Base-by-base conservation (phyloP, 305 asterid species). In the Fraxinus velutina region DNA sequence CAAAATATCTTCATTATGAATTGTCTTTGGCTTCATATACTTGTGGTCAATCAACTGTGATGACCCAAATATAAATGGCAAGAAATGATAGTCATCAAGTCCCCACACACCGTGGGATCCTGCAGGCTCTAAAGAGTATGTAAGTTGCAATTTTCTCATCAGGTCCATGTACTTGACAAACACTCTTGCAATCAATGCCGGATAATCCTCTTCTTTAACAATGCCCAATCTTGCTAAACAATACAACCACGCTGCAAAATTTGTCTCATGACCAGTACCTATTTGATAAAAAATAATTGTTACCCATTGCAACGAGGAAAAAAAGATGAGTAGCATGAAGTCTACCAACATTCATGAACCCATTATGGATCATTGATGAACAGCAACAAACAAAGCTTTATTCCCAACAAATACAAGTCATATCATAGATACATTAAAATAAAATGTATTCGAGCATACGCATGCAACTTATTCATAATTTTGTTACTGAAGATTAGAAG, bases 91-190 rank as follows among this genome's bases (percentile, higher is more conserved):
- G 88, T 94, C 98, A 83, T 94, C 98, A 37, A 94, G 96, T 66
- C 98, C 97, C 98, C 97, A 94, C 76, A 94, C 98, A 44, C 98
- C 97, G 32, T 94, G 98, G 79, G 98, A 94, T 34, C 97, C 97
- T 8, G 97, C 97, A 80, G 98, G 97, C 89, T 94, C 98, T 82
- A 94, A 83, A 89, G 76, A 83, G 83, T 93, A 94, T 21, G 93
- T 92, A 37, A 91, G 82, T 75, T 94, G 98, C 83, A 94, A 85
- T 80, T 92, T 93, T 81, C 98, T 89, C 98, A 94, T 92, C 78
- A 94, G 84, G 42, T 92, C 97, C 93, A 94, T 85, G 89, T 94
- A 94, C 74, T 90, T 90, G 75, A 88, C 84, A 50, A 93, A 94
- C 79, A 91, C 91, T 88, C 88, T 88, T 37, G 90, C 85, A 42